phyloP scores from a whole-genome alignment of 176 grass and related monocot genomes.

The Aegilops tauschii region DNA sequence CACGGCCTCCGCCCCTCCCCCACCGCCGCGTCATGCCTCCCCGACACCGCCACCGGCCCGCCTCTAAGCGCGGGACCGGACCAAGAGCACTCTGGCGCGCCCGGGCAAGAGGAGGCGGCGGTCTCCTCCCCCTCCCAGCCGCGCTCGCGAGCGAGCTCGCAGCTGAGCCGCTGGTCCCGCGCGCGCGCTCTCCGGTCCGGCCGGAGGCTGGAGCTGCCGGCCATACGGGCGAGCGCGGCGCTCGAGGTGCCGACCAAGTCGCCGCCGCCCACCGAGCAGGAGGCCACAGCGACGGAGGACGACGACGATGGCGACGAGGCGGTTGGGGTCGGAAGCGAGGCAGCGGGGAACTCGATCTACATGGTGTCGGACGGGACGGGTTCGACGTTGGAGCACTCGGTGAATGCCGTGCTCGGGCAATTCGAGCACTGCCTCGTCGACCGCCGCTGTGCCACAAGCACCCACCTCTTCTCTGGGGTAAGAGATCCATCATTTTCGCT shows the following conservation, averaged over 20 bases:
- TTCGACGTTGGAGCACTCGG: conserved; percentile 91
- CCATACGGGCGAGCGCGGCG: conserved; percentile 3
- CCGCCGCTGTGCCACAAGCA: conserved; percentile 64
- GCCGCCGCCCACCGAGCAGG: neutral
- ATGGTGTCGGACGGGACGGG: conserved; percentile 99
- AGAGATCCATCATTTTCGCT: neutral
- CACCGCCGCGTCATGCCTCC: conserved; percentile 5
- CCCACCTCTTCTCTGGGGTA: conserved; percentile 90
- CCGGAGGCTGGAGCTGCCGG: conserved; percentile 44
- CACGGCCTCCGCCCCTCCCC: neutral
- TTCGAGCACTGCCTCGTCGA: conserved; percentile 89
- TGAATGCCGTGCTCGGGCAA: conserved; percentile 91
- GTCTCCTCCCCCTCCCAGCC: conserved; percentile 23
- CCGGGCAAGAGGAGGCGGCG: neutral
- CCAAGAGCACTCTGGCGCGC: neutral
- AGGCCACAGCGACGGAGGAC: neutral
- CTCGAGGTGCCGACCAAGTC: neutral
- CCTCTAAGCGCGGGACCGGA: neutral
- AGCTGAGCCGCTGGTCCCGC: conserved; percentile 72
- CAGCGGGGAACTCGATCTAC: conserved; percentile 74
- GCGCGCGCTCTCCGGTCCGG: conserved; percentile 65
- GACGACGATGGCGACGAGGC: conserved; percentile 25
- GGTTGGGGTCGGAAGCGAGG: neutral
- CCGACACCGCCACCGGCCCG: neutral
- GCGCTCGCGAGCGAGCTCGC: conserved; percentile 27